phyloP scores from a whole-genome alignment of 148 eudicot species.

The Chenopodium suecicum region DNA sequence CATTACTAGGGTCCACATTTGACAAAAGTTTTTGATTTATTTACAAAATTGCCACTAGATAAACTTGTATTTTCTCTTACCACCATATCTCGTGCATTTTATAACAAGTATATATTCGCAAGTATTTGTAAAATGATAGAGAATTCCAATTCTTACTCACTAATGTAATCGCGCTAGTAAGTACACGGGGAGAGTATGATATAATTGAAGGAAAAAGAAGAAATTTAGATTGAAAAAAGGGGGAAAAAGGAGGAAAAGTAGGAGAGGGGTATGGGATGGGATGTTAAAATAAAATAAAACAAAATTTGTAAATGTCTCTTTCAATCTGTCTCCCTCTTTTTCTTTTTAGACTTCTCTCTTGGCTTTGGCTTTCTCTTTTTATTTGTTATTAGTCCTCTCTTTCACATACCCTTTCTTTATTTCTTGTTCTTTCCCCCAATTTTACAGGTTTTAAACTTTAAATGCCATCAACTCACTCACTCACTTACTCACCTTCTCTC shows the following conservation, averaged over 20 bases:
- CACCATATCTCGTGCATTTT: too few relatives aligned
- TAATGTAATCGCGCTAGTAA: too few relatives aligned
- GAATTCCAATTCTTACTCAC: too few relatives aligned
- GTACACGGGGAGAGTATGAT: too few relatives aligned
- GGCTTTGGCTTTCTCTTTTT: background rate
- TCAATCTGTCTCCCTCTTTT: conserved; percentile 29
- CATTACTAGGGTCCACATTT: too few relatives aligned
- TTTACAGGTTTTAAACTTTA: conserved; percentile 20
- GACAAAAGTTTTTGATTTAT: too few relatives aligned
- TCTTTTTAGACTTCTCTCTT: conserved; percentile 12
- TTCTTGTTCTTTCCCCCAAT: background rate
- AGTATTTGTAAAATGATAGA: too few relatives aligned
- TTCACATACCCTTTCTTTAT: background rate
- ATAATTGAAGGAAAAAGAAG: too few relatives aligned
- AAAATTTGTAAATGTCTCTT: conserved; percentile 22
- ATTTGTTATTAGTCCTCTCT: background rate
- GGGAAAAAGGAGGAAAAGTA: background rate
- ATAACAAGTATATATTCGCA: too few relatives aligned
- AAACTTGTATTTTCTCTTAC: too few relatives aligned
- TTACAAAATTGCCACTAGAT: too few relatives aligned
- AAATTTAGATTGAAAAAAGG: background rate
- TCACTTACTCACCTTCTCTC: background rate
- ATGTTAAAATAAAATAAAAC: background rate
- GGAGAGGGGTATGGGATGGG: background rate
- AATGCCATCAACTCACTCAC: background rate